These are phyloP conservation scores for Sclerotinia trifoliorum DNA, from an alignment of 2,329 filamentous ascomycete species.

Conservation along the genomic window DNA sequence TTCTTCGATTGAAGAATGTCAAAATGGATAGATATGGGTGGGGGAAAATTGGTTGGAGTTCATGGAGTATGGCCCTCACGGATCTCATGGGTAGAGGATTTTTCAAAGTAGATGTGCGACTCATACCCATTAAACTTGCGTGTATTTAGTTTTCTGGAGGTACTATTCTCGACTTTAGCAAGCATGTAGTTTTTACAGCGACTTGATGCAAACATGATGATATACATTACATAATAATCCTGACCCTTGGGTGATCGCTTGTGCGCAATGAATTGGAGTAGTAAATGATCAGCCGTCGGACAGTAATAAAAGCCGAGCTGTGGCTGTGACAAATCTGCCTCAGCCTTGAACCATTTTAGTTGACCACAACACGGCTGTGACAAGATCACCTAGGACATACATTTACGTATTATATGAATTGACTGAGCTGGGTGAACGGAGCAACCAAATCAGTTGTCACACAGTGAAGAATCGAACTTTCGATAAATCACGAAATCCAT, in stretches of 20 bases:
- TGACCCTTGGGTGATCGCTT: neutral
- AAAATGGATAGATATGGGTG: neutral
- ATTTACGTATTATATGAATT: neutral
- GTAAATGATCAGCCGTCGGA: conserved; percentile 5
- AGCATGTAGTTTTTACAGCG: neutral
- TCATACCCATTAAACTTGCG: conserved; percentile 16
- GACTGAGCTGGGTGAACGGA: neutral
- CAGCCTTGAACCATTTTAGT: conserved; percentile 2
- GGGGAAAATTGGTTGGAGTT: conserved; percentile 19
- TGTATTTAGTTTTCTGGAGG: neutral
- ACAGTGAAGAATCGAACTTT: neutral
- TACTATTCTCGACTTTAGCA: neutral
- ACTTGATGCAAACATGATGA: neutral
- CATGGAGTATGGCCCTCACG: conserved; percentile 9
- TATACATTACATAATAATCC: neutral
- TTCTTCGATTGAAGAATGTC: neutral
- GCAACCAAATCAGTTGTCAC: neutral
- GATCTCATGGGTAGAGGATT: neutral
- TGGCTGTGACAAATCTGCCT: conserved; percentile 4
- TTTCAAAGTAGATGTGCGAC: conserved; percentile 10
- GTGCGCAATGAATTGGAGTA: neutral
- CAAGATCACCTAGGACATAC: neutral
- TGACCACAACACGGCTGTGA: neutral
- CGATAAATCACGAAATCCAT: neutral
- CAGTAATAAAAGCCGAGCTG: neutral